Conservation (phyloP, 2,329 filamentous ascomycete genomes). For the Cladosporium austrohemisphaericum region DNA sequence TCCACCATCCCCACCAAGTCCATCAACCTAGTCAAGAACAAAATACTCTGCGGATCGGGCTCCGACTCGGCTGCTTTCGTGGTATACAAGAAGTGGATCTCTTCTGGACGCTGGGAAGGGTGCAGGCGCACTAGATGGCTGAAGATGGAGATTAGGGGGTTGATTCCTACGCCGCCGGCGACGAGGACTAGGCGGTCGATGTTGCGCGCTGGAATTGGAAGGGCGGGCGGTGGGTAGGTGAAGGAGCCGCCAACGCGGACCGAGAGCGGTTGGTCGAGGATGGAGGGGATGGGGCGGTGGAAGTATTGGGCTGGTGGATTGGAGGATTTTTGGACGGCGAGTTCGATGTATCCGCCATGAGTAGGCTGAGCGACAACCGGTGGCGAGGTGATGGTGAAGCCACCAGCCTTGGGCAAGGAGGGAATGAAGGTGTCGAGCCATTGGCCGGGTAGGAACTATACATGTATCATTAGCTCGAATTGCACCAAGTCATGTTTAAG, state of each 20-base stretch:
- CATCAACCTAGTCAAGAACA: slow-evolving; percentile 48
- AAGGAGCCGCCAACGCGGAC: slow-evolving; percentile 80
- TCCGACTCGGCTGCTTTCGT: slow-evolving; percentile 38
- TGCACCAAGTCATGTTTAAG: background rate
- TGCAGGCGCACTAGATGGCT: slow-evolving; percentile 46
- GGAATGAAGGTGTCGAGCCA: slow-evolving; percentile 84
- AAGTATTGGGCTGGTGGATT: slow-evolving; percentile 76
- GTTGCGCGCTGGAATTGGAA: slow-evolving; percentile 35
- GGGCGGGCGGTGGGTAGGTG: slow-evolving; percentile 63
- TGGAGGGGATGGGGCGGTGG: slow-evolving; percentile 56
- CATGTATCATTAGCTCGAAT: slow-evolving; percentile 24
- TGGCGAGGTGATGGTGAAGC: slow-evolving; percentile 82
- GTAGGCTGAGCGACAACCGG: slow-evolving; percentile 46
- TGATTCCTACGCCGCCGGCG: slow-evolving; percentile 79
- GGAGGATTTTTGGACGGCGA: slow-evolving; percentile 69
- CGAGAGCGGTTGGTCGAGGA: slow-evolving; percentile 56
- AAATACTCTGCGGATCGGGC: slow-evolving; percentile 35
- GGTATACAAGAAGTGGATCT: slow-evolving; percentile 63
- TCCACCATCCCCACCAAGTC: slow-evolving; percentile 24
- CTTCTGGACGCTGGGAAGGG: slow-evolving; percentile 25
- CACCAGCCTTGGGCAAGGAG: slow-evolving; percentile 64
- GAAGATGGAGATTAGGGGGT: slow-evolving; percentile 74
- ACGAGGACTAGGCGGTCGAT: slow-evolving; percentile 66
- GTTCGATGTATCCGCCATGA: slow-evolving; percentile 59
- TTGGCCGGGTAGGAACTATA: slow-evolving; percentile 74